Conservation (phyloP, 2,329 filamentous ascomycete species). For the Didymella pinodella region DNA sequence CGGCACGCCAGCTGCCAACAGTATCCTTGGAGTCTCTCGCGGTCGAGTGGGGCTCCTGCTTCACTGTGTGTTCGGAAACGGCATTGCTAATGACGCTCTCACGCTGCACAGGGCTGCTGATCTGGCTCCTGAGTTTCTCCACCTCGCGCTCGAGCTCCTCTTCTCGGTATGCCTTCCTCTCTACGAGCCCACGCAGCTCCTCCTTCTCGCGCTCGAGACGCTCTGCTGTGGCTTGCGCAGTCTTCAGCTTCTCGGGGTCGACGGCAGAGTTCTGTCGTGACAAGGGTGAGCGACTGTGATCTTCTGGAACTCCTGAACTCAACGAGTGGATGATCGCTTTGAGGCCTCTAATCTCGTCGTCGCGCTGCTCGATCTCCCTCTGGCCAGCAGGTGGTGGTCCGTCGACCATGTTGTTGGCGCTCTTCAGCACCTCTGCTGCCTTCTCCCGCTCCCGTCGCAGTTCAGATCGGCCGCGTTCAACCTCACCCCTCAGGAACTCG, state of each 20-base stretch:
- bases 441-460: slow-evolving; percentile 88
- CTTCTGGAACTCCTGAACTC: slow-evolving; percentile 71
- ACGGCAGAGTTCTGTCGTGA: slow-evolving; percentile 39
- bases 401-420: slow-evolving; percentile 58
- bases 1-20: slow-evolving; percentile 63
- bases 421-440: slow-evolving; percentile 68
- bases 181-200: slow-evolving; percentile 76
- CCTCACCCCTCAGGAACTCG: slow-evolving; percentile 92
- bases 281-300: slow-evolving; percentile 43
- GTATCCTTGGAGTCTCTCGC: slow-evolving; percentile 72
- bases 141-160: slow-evolving; percentile 87
- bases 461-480: slow-evolving; percentile 89
- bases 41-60: slow-evolving; percentile 62
- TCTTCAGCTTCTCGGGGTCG: slow-evolving; percentile 58
- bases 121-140: slow-evolving; percentile 61
- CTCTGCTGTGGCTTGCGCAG: slow-evolving; percentile 68
- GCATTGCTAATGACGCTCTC: slow-evolving; percentile 63
- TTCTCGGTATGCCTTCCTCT: slow-evolving; percentile 76
- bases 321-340: slow-evolving; percentile 98
- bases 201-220: slow-evolving; percentile 81
- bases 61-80: slow-evolving; percentile 57
- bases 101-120: slow-evolving; percentile 55
- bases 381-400: slow-evolving; percentile 54
- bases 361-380: slow-evolving; percentile 89
- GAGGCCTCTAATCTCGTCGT: slow-evolving; percentile 94